These are phyloP conservation scores for Trichophyton equinum DNA, from an alignment of 2,329 filamentous ascomycete genomes.

Conservation along the genomic window DNA sequence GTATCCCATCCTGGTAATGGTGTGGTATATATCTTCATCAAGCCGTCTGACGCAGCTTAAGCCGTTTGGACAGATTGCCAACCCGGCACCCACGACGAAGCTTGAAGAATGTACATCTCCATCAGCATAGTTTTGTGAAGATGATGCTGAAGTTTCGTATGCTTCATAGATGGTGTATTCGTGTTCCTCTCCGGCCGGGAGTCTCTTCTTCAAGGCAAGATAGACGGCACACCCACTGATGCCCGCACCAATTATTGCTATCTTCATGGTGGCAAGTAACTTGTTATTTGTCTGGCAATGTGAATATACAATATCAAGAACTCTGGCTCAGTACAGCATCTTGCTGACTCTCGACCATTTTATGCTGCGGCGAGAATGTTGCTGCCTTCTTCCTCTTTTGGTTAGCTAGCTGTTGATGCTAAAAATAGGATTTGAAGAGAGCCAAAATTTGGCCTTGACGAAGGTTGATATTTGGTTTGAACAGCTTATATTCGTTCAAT, in stretches of 20 bases:
- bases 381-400: neutral
- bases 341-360: neutral
- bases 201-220: conserved; percentile 30
- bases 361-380: neutral
- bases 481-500: too few species aligned
- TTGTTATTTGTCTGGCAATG: neutral
- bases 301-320: neutral
- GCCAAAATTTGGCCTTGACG: too few species aligned
- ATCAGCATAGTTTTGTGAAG: conserved; percentile 12
- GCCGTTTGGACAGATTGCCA: conserved; percentile 31
- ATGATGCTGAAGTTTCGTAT: conserved; percentile 19
- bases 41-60: conserved; percentile 28
- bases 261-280: conserved; percentile 24
- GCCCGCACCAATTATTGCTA: conserved; percentile 33
- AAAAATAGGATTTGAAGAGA: too few species aligned
- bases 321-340: neutral
- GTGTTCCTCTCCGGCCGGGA: conserved; percentile 19
- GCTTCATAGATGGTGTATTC: conserved; percentile 32
- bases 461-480: too few species aligned
- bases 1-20: conserved; percentile 26
- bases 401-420: too few species aligned
- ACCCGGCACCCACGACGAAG: conserved; percentile 27
- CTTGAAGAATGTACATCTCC: conserved; percentile 22
- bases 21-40: conserved; percentile 23
- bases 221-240: conserved; percentile 31